Base-by-base conservation (phyloP, 2,329 filamentous ascomycete genomes). In the Exophiala oligosperma region DNA sequence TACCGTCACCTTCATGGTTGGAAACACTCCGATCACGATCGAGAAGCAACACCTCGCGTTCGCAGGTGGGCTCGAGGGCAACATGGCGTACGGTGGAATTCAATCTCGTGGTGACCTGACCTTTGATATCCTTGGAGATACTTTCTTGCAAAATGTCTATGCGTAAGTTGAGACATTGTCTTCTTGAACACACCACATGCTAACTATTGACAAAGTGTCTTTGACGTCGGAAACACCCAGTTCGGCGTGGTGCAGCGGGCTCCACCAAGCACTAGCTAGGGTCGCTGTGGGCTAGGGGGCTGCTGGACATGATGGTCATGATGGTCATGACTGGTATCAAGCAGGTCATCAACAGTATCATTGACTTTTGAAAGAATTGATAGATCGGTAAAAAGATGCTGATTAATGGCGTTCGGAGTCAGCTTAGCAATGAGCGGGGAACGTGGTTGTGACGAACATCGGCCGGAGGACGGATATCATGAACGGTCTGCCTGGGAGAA, bases 111-210 rank as follows among this genome's bases (percentile, higher is more conserved):
- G 86, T 3, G 49, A 37, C 35, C 74, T 83, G 70, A 68, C 73
- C 2, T 85, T 88, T 65, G 85, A 88, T 68, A 87, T 89, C 46
- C 74, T 86, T n/a, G 87, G 86, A 4, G 84, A 84, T 63, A 81
- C 80, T 1, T 86, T 86, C 68, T 71, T 89, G 71, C 87, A 87
- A 76, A 82, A 79, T 28, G 76, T 87, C 55, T 89, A 89, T 68
- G 84, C 82, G 56, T 48, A 48, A 48, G 46, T 32, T 28, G n/a
- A 14, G 14, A 4, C 24, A 4, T 3, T 28, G 17, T 46, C 43
- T n/a, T 3, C 26, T n/a, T n/a, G 12, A 11, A 32, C 8, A 14
- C 7, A 14, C 7, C 6, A 29, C 46, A 32, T 28, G n/a, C 28
- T 48, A 23, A 48, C 26, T n/a, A 21, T 29, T 28, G 9, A 29